Evolutionary conservation across 2,329 filamentous ascomycete species (phyloP), one percentile per base, ranked within the genome.

Genomic region (Xylaria sp.): DNA sequence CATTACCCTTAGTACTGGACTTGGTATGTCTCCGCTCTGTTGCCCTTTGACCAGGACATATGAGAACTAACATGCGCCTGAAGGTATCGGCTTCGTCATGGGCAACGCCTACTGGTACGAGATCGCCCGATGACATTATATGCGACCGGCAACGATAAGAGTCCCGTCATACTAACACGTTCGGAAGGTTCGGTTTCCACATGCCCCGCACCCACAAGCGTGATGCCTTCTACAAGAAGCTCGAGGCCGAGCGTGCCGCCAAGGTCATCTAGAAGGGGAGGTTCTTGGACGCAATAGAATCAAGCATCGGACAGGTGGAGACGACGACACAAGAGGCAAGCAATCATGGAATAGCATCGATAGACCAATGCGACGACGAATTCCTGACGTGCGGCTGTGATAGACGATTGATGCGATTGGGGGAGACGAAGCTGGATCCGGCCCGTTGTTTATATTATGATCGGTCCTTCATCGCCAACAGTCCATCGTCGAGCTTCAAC

Each of bases 101-200:
- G 82, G 78, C 72, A 83, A 79, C 72, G 71, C 73, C 64, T 85
- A 79, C 77, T 85, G 83, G 83, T 85, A 82, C 68, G 81, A 66
- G 46, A 53, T 51, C 9, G 50, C 51, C 52, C 52, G 46, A 53
- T 54, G 46, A 63, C 18, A 52, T 5, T 42, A 1, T n/a, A 46
- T 35, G 11, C 49, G 23, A 4, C 23, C 48, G 11, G 18, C 35
- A 46, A 57, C 54, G 54, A 18, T 42, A 16, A 3, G 3, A 9
- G 58, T 51, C 8, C 18, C 42, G 13, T 13, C 8, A 59, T 57
- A 50, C 64, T 67, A 62, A 68, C 59, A 23, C 52, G 13, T 18
- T 30, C 9, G 59, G 65, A 65, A 85, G 83, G 83, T 83, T 85
- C 78, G 83, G 83, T 73, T 86, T 72, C 77, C 83, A 86, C 76